phyloP scores from a whole-genome alignment of 1,139 yeast genomes.

The Yamadazyma sp. region DNA sequence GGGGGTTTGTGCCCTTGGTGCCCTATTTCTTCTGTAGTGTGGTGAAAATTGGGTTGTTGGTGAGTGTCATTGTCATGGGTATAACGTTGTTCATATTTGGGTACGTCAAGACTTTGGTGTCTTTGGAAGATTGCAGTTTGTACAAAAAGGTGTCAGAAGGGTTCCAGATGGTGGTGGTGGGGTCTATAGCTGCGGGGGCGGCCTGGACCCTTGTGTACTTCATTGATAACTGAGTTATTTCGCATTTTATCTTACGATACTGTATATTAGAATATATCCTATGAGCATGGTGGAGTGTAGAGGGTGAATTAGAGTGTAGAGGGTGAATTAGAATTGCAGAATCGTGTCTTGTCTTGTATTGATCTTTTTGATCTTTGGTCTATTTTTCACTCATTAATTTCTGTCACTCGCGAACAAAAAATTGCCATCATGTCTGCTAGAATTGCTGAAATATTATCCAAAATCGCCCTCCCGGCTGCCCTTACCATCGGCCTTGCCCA shows the following conservation, averaged over 20 bases:
- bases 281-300: no score
- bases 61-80: conserved; percentile 79
- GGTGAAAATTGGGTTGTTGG: conserved; percentile 74
- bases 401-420: conserved; percentile 7
- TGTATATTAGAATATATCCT: conserved; percentile 2
- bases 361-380: no score
- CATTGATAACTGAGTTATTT: conserved; percentile 45
- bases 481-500: conserved; percentile 65
- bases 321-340: no score
- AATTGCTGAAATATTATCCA: conserved; percentile 39
- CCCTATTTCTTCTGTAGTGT: conserved; percentile 75
- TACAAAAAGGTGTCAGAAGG: conserved; percentile 73
- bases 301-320: no score
- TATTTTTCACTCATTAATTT: no score
- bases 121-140: conserved; percentile 70
- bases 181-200: conserved; percentile 94
- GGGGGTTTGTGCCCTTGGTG: conserved; percentile 77
- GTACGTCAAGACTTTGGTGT: conserved; percentile 75
- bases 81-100: conserved; percentile 88
- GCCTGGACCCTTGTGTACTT: conserved; percentile 91
- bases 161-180: conserved; percentile 85
- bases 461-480: conserved; percentile 70
- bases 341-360: no score
- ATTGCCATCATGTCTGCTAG: conserved; percentile 46
- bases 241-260: conserved; percentile 1